phyloP scores from a whole-genome alignment of 2,329 filamentous ascomycete genomes.

The Sphaceloma murrayae region DNA sequence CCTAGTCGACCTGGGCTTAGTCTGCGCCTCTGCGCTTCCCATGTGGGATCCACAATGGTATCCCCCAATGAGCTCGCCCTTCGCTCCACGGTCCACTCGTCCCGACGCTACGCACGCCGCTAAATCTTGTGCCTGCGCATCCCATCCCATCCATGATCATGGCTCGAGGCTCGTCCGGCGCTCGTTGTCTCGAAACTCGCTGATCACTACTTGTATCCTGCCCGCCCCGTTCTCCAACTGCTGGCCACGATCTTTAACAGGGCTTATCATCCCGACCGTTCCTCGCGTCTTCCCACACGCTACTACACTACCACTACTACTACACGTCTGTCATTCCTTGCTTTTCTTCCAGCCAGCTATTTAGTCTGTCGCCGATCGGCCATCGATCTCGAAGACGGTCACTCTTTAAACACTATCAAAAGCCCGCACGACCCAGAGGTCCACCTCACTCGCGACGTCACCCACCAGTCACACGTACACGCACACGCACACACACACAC shows the following conservation, averaged over 20 bases:
- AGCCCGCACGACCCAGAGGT: too few species aligned
- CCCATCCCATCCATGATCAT: conserved; percentile 14
- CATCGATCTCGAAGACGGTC: conserved; percentile 15
- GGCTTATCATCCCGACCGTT: conserved; percentile 22
- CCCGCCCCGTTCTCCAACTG: conserved; percentile 20
- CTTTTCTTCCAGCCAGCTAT: conserved; percentile 20
- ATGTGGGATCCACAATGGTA: conserved; percentile 7
- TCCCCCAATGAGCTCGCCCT: neutral
- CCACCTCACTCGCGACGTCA: conserved; percentile 13
- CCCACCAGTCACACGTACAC: conserved; percentile 10
- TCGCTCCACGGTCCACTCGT: conserved; percentile 14
- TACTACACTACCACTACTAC: conserved; percentile 13
- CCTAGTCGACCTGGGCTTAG: neutral
- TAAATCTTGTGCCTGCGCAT: conserved; percentile 17
- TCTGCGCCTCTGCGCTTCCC: too few species aligned
- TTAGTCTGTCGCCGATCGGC: too few species aligned
- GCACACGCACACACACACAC: too few species aligned
- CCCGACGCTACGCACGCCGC: conserved; percentile 15
- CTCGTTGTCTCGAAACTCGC: conserved; percentile 15
- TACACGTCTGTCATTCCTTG: conserved; percentile 22
- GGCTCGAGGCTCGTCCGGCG: conserved; percentile 14
- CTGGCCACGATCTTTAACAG: conserved; percentile 18
- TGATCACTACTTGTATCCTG: conserved; percentile 24
- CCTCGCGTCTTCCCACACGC: conserved; percentile 14
- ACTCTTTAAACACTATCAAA: too few species aligned